Conservation (phyloP, 2,329 filamentous ascomycete genomes). For the Nectriaceae sp. region DNA sequence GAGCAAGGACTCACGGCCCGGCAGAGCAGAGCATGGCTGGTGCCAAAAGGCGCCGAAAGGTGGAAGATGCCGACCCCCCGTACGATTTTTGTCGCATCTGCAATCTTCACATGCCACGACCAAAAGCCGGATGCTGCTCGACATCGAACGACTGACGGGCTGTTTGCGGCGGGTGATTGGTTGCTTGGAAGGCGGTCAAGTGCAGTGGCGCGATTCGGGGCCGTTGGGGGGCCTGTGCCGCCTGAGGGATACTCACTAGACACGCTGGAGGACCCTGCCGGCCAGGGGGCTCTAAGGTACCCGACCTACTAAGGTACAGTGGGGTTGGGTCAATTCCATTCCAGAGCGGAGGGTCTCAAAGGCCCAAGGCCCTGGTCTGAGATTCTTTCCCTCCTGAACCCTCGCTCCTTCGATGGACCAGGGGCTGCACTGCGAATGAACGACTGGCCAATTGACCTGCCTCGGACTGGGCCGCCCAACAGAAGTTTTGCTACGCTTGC, state of each 20-base stretch:
- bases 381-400: not conserved
- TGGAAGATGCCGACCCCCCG: not conserved
- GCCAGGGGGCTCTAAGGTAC: too few relatives aligned
- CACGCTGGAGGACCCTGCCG: too few relatives aligned
- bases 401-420: not conserved
- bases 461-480: not conserved
- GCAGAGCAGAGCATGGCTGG: not conserved
- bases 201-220: constrained; percentile 19
- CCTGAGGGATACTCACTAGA: constrained; percentile 1
- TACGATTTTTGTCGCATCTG: not conserved
- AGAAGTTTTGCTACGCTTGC: not conserved
- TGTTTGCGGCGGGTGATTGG: constrained; percentile 16
- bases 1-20: not conserved
- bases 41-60: not conserved
- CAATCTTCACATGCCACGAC: not conserved
- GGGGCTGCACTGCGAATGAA: not conserved
- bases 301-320: too few relatives aligned
- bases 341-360: too few relatives aligned
- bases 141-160: constrained; percentile 21
- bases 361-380: too few relatives aligned
- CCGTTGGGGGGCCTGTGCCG: not conserved
- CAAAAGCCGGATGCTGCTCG: constrained; percentile 21
- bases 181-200: constrained; percentile 18
- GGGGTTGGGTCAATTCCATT: too few relatives aligned
- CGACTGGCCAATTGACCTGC: not conserved